Conservation (phyloP, 208 protist genomes). For the Acanthamoeba royreba region DNA sequence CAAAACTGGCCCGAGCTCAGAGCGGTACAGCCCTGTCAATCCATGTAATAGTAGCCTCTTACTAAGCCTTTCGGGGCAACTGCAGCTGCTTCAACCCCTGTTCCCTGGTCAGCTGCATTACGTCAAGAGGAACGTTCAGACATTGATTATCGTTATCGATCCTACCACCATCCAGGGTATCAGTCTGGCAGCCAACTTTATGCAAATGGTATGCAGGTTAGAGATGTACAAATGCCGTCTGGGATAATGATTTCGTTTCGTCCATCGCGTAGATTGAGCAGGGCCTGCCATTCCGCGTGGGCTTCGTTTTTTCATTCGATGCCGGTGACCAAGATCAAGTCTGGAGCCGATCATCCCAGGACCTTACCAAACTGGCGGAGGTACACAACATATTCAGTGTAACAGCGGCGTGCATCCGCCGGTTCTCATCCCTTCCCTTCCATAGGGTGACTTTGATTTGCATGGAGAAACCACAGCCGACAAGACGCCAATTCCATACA, state of each 20-base stretch:
- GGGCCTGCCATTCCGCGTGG: conserved; percentile 9
- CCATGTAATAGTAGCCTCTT: not conserved
- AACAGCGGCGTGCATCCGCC: too few species aligned
- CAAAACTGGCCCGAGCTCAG: conserved; percentile 7
- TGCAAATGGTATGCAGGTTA: not conserved
- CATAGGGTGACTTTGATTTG: too few species aligned
- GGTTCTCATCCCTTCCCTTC: too few species aligned
- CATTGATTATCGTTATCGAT: conserved; percentile 55
- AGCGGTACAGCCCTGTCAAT: not conserved
- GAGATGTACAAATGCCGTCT: not conserved
- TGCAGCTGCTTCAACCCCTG: conserved; percentile 51
- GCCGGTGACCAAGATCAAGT: not conserved
- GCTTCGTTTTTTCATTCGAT: not conserved
- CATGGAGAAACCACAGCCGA: not conserved
- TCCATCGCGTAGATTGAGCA: not conserved
- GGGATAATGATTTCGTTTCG: not conserved
- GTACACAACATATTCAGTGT: too few species aligned
- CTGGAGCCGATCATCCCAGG: not conserved
- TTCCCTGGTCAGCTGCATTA: conserved; percentile 64
- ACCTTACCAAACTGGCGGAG: not conserved
- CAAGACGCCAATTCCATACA: not conserved
- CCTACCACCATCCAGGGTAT: not conserved
- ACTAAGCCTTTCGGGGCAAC: not conserved
- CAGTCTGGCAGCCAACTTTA: not conserved
- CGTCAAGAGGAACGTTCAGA: conserved; percentile 83